Conservation (phyloP, 257 asterid genomes). For the Eucommia ulmoides region DNA sequence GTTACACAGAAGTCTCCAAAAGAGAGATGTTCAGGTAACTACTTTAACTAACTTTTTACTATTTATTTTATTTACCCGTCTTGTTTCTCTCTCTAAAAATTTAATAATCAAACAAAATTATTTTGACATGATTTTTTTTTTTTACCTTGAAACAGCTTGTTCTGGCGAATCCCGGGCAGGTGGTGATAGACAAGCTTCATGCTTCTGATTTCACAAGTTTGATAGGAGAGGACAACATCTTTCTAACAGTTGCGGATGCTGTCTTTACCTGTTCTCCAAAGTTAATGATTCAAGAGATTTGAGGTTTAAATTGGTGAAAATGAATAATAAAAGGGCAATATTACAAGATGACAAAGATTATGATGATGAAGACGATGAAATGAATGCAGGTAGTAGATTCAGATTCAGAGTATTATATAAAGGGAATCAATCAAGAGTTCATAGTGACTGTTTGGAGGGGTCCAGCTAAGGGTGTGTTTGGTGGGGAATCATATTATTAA, state of each 20-base stretch:
- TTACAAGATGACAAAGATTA: too few species aligned
- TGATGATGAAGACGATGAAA: too few species aligned
- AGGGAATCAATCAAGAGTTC: too few species aligned
- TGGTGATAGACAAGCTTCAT: slow-evolving; percentile 55
- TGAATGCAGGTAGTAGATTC: too few species aligned
- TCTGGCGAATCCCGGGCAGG: slow-evolving; percentile 69
- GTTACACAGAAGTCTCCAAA: slow-evolving; percentile 37
- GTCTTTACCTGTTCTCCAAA: slow-evolving; percentile 46
- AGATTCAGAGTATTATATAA: too few species aligned
- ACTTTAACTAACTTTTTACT: neutral
- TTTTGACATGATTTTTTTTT: neutral
- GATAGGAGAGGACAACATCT: slow-evolving; percentile 60
- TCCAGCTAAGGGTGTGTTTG: too few species aligned
- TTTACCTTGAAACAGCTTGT: slow-evolving; percentile 34
- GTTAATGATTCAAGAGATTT: slow-evolving; percentile 17
- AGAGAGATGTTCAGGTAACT: slow-evolving; percentile 46
- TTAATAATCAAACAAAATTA: neutral
- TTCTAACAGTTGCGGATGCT: slow-evolving; percentile 70
- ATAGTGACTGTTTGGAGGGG: too few species aligned
- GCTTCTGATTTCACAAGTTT: slow-evolving; percentile 27
- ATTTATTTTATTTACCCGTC: neutral
- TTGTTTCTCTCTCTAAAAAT: neutral
- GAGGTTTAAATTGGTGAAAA: neutral
- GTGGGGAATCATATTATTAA: too few species aligned
- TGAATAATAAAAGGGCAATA: neutral